These are phyloP conservation scores for Herpetomonas tarakana DNA, from an alignment of 208 protist genomes.

Conservation along the genomic window DNA sequence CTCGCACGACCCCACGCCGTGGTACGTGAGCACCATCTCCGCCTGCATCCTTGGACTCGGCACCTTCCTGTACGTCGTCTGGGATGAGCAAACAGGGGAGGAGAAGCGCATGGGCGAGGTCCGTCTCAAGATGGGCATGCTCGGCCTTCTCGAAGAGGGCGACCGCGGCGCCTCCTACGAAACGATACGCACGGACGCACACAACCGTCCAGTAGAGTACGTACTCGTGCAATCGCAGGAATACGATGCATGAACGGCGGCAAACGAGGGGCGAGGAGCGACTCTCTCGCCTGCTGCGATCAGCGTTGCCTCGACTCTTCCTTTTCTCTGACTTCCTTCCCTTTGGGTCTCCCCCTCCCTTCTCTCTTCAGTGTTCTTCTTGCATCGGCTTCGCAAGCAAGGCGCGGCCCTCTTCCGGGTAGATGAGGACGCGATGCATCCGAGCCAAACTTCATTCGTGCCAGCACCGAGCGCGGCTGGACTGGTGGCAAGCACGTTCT, in stretches of 20 bases:
- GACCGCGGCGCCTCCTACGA: neutral
- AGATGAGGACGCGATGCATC: no score
- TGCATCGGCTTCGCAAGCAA: no score
- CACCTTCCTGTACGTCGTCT: constrained; percentile 46
- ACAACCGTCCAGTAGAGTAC: neutral
- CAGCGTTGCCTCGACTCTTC: no score
- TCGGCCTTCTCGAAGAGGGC: constrained; percentile 13
- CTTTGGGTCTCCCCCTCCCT: neutral
- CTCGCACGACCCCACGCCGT: constrained; percentile 27
- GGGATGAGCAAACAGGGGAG: constrained; percentile 38
- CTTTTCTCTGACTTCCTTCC: constrained; percentile 1
- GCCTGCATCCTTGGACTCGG: constrained; percentile 25
- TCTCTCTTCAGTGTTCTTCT: neutral
- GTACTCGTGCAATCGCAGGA: neutral
- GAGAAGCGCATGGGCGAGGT: constrained; percentile 39
- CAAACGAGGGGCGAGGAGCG: no score
- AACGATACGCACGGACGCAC: neutral
- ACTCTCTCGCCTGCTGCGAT: no score
- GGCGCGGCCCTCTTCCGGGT: no score
- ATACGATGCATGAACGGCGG: no score
- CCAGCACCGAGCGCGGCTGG: no score
- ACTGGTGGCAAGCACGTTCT: no score
- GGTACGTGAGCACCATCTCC: constrained; percentile 36
- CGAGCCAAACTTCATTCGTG: no score
- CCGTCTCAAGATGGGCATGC: constrained; percentile 32